Evolutionary conservation across 768 basidiomycete species (phyloP), one percentile per base, ranked within the genome.

Genomic region (Lentinus tigrinus): DNA sequence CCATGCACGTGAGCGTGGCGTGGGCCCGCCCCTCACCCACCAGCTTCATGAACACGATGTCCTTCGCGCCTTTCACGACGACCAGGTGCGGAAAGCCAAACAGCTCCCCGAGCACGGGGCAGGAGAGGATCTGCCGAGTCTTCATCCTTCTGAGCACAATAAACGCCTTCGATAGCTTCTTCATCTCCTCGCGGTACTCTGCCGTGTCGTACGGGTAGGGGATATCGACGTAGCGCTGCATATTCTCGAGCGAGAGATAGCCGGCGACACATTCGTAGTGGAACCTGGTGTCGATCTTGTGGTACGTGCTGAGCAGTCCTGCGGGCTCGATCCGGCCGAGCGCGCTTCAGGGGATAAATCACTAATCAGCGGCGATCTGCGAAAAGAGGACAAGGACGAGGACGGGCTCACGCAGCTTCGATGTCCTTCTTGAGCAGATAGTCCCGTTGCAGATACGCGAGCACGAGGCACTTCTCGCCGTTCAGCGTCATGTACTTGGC

Each of bases 401-500:
- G 4, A 24, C n/a, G n/a, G n/a, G 53, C 57, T 44, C 17, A 57
- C 55, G 47, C 44, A 16, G 24, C 49, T 6, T 11, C 19, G 44
- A 36, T 54, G 42, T 59, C 52, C 16, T 26, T 46, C 21, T 52
- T 56, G 27, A 63, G 51, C 16, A 43, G 56, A 37, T 61, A 63
- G 48, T 75, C 74, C 46, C 82, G 71, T 13, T 78, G 73, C 3
- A 78, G 67, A 65, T 78, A 87, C 0, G 82, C 78, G 23, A 89
- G 80, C 70, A 83, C 77, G 40, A 89, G 81, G 8, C 83, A 46
- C 28, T 52, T 38, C 62, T 67, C 48, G 58, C 78, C 61, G 66
- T 69, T 66, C 43, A 77, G 71, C 21, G 72, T 74, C 77, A 84
- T 79, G 62, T 86, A 88, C 64, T 81, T 83, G 24, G 85, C 88